Conservation (phyloP, 2,329 filamentous ascomycete genomes). For the Pezicula rhizophila region DNA sequence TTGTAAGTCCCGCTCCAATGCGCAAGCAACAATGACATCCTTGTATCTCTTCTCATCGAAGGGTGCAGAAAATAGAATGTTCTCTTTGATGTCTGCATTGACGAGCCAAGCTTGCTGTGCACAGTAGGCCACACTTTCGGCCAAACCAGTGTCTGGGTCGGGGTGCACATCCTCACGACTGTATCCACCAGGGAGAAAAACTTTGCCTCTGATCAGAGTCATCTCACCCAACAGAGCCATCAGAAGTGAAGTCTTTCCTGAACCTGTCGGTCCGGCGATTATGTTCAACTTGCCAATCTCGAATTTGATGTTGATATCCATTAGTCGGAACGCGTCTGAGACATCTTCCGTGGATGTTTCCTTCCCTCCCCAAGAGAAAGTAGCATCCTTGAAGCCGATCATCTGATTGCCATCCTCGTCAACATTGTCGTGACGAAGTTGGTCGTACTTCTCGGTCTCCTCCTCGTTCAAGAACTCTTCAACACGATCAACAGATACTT, state of each 20-base stretch:
- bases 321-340: constrained; percentile 72
- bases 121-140: constrained; percentile 91
- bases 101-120: constrained; percentile 96
- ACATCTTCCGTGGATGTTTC: constrained; percentile 53
- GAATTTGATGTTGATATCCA: constrained; percentile 80
- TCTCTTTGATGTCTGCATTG: constrained; percentile 91
- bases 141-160: constrained; percentile 78
- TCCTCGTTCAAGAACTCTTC: constrained; percentile 91
- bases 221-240: constrained; percentile 97
- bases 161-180: constrained; percentile 79
- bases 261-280: constrained; percentile 87
- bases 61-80: constrained; percentile 83
- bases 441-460: constrained; percentile 91
- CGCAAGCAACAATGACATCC: constrained; percentile 84
- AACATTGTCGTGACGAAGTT: constrained; percentile 65
- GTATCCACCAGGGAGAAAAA: constrained; percentile 74
- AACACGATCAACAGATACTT: constrained; percentile 93
- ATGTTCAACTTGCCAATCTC: constrained; percentile 83
- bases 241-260: constrained; percentile 89
- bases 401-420: constrained; percentile 64
- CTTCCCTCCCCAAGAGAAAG: constrained; percentile 81
- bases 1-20: constrained; percentile 81
- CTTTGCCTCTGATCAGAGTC: constrained; percentile 73
- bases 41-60: constrained; percentile 79
- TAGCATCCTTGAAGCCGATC: constrained; percentile 80